Base-by-base conservation (phyloP, 805 yeast genomes). In the Spathaspora girioi region DNA sequence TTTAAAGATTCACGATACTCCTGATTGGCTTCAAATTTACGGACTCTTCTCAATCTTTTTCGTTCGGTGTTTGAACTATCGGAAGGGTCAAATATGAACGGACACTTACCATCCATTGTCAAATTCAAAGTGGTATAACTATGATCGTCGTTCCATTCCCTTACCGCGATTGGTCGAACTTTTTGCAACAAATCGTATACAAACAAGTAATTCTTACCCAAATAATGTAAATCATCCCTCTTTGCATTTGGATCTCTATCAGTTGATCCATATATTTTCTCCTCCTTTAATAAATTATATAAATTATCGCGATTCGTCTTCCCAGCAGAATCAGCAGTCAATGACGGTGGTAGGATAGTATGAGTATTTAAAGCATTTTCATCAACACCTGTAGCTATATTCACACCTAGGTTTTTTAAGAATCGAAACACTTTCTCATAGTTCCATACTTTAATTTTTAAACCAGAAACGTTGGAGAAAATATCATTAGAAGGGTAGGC, bases 201-300 rank as follows among this genome's bases (percentile, higher is more conserved):
- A 56, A 86, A 84, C 26, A 90, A 71, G 67, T 84, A 90, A 50
- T 72, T 70, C 38, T 85, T 83, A 47, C 83, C 84, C 66, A 94
- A 89, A 65, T 88, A 88, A 62, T 86, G 84, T 60, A 87, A 80
- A 64, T 93, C 97, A 59, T 89, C 96, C 51, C 97, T 76, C 57
- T 79, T 83, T 1, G 96, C 94, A 55, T 77, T 79, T 11, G 96
- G 94, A 65, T 92, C 97, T 57, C 96, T 80, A 66, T 92, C 97
- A 38, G 86, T 80, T 0, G 96, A 87, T 11, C 97, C 97, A 64
- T 82, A 84, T 12, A 89, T 69, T 61, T 89, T 89, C 63, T 94
- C 99, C 62, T 89, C 91, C 56, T 84, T 83, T 59, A 93, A 77
- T 55, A 93, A 74, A 46, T 85, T 81, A 38, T 57, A 62, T 44